Evolutionary conservation across 2,329 filamentous ascomycete species (phyloP), one percentile per base, ranked within the genome.

Genomic region (Cytospora paraplurivora): DNA sequence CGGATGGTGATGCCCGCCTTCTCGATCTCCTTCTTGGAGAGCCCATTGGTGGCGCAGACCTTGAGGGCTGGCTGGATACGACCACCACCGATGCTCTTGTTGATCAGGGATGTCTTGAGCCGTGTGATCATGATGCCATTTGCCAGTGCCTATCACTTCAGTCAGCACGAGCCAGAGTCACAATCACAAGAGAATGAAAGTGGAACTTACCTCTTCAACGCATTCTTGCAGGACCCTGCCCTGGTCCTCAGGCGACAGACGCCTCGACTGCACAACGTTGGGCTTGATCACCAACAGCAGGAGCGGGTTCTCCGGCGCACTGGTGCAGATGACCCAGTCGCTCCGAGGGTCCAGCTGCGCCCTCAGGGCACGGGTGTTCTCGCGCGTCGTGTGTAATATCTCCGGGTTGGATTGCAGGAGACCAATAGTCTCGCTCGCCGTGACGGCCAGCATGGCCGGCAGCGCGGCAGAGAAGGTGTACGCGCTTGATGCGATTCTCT

Each of bases 381-480:
- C 94, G 59, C 93, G 85, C 71, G 96, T 86, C 68, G 89, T 88
- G 1, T 81, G 79, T 58, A 98, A 79, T 44, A 96, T 87, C 63
- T 96, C 92, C 0, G 94, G 93, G 72, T 90, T 93, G 50, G 90
- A 90, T 76, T 97, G 93, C 57, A 99, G 82, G 69, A 98, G 80
- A 62, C 88, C 88, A 63, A 98, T 84, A 1, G 93, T 94, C 78
- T 97, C 95, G 73, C 92, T 96, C 1, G 94, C 93, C 0, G 93
- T 97, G n/a, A 96, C 96, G 19, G 95, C 93, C 59, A 97, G 82
- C 81, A 99, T 90, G 21, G 95, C 95, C 4, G 95, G 95, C 38
- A 99, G 82, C 7, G 95, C 95, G 3, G 95, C 95, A 34, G 94
- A 98, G 79, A 92, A 99, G 4, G 95, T 98, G 76, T 98, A 99